Evolutionary conservation across 2,329 filamentous ascomycete species (phyloP), one percentile per base, ranked within the genome.

Genomic region (Aspergillus aculeatus): DNA sequence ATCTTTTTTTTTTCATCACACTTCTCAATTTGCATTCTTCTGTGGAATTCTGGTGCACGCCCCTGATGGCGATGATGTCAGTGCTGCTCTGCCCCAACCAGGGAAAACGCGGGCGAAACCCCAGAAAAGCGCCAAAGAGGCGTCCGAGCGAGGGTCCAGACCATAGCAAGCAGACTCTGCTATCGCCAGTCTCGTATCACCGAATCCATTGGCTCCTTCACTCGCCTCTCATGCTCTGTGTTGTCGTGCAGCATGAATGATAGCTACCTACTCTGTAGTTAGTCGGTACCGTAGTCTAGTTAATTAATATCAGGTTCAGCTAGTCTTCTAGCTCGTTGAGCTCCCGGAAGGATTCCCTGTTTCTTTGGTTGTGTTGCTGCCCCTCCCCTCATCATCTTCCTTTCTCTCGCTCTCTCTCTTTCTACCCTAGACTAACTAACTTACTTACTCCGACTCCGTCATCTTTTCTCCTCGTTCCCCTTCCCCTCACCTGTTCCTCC

Each of bases 101-200:
- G 58, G 61, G 58, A 63, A 62, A 57, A 35, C 19, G 61, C 51
- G 32, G 23, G 29, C 23, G 51, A 54, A 23, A 47, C 53, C 53
- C 53, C 53, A 55, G 58, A 59, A 50, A 47, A 35, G 14, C 11
- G 11, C 11, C 32, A 35, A 44, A 54, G 31, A 62, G 54, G 55
- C 61, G 61, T 55, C 61, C 61, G 61, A 57, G 52, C 54, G 51
- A 48, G 47, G 59, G 61, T 55, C 61, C 61, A 61, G 61, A 61
- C 61, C 49, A 29, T 29, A 29, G 26, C 26, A 29, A 2, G 26
- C 32, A 35, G 32, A 35, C 32, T 44, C 38, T 50, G 26, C 54
- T 49, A 21, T 35, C 38, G 31, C 26, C 23, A 50, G n/a, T 44
- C 32, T 16, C 53, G 47, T 56, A 29, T 49, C 35, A n/a, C 52